Percentiles rank a stretch among this genome's conserved stretches.
Evolutionary conservation across 2,329 filamentous ascomycete genomes (phyloP).

Genomic region (Esteya vermicola): DNA sequence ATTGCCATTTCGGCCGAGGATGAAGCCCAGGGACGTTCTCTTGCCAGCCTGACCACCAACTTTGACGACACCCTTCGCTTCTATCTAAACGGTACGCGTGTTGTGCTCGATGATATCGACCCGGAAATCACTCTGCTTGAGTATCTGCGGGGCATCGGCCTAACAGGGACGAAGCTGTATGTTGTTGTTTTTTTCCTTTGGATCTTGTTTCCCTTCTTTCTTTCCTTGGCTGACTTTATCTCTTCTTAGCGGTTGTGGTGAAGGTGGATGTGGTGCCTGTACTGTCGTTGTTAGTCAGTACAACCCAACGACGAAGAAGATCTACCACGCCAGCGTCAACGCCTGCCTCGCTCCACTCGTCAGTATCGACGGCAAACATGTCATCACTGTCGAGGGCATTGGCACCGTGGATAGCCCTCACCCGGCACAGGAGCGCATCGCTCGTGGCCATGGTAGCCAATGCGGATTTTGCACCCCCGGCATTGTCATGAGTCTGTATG

Average conservation of each 20-base stretch:
- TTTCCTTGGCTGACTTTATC: not conserved
- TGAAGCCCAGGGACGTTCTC: constrained; percentile 15
- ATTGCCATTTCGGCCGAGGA: constrained; percentile 36
- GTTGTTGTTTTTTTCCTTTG: constrained; percentile 10
- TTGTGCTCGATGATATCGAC: constrained; percentile 73
- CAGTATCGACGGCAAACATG: constrained; percentile 92
- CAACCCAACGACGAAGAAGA: constrained; percentile 80
- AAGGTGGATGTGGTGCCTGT: constrained; percentile 92
- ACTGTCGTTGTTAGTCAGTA: constrained; percentile 89
- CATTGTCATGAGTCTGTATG: constrained; percentile 96
- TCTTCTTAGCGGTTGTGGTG: constrained; percentile 58
- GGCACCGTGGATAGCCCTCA: constrained; percentile 78
- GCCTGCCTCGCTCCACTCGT: constrained; percentile 87
- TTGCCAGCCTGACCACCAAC: constrained; percentile 48
- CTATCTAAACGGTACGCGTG: constrained; percentile 87
- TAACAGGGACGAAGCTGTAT: constrained; percentile 85
- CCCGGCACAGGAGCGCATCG: constrained; percentile 80
- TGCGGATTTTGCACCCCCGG: constrained; percentile 93
- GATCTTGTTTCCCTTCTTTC: not conserved
- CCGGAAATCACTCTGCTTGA: constrained; percentile 86
- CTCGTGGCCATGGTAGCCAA: constrained; percentile 77
- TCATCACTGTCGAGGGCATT: constrained; percentile 94
- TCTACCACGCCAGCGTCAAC: constrained; percentile 95
- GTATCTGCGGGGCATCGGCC: constrained; percentile 80
- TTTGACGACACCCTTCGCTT: constrained; percentile 86